Evolutionary conservation across 2,329 filamentous ascomycete species (phyloP).

Genomic region (Hymenoscyphus infarciens): DNA sequence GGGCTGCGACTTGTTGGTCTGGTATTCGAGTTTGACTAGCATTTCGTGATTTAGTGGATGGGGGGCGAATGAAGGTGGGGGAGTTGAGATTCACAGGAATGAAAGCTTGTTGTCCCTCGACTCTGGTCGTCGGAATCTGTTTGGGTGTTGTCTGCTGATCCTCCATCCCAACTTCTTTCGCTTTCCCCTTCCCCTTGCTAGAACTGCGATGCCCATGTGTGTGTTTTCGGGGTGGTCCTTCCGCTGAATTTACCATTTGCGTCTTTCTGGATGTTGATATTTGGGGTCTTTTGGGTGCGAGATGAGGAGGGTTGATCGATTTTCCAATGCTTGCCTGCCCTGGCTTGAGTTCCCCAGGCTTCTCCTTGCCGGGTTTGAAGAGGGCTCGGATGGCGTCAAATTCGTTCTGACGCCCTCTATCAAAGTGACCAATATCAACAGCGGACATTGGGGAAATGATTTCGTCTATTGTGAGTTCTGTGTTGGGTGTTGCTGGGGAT

Average conservation of each 20-base stretch:
- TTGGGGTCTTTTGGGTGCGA: neutral
- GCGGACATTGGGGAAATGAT: conserved; percentile 2
- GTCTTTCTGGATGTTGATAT: neutral
- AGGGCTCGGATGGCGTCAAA: neutral
- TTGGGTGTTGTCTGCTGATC: neutral
- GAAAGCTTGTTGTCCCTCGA: neutral
- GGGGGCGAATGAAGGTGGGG: conserved; percentile 16
- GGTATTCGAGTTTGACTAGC: conserved; percentile 16
- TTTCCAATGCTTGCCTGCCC: neutral
- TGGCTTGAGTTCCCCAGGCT: neutral
- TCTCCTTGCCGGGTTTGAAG: neutral
- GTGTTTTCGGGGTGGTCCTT: neutral
- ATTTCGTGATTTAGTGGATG: conserved; percentile 24
- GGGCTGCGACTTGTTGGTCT: neutral
- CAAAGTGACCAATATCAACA: neutral
- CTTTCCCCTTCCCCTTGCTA: neutral
- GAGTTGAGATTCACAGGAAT: conserved; percentile 6
- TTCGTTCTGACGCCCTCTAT: neutral
- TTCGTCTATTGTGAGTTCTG: conserved; percentile 4
- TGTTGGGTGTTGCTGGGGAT: neutral
- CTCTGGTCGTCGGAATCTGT: neutral
- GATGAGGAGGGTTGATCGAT: neutral
- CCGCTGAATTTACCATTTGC: neutral
- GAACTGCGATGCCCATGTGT: neutral
- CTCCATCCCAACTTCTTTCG: too few relatives aligned